Base-by-base conservation (phyloP, 1,284 basidiomycete genomes). In the Neolentinus lepideus region DNA sequence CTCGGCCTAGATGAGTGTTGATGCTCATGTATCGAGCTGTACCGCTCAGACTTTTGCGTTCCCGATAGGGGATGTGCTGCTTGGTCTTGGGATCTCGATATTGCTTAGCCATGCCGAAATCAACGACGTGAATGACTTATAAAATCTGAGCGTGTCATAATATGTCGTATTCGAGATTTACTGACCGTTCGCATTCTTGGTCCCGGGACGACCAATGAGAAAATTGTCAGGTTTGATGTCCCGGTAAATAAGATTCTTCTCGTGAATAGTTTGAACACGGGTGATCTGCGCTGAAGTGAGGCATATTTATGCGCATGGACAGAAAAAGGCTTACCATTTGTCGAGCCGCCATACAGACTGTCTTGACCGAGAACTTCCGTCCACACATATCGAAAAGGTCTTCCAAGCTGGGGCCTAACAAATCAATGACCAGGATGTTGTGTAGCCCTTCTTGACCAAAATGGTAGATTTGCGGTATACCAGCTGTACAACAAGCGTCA, bases 211-310 rank as follows among this genome's bases (percentile, higher is more conserved):
- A 31, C 94, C 94, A 66, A 97, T 91, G 62, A 98, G 78, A 70
- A 98, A 98, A 74, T 97, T 97, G 75, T 98, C 94, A 3, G 94
- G 94, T 71, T 98, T 98, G 78, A 98, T 98, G 69, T 98, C 94
- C 57, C 94, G 87, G 72, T 98, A 97, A 66, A 98, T 97, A 65
- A 98, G 83, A 72, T 94, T 95, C 80, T 94, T 94, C 70, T 96
- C 94, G 73, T 98, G 94, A 60, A 98, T 95, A 25, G 91, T 93
- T 73, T 97, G 93, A 27, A 96, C 92, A 59, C 94, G 85, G 50
- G 88, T 81, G 56, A 96, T 74, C 92, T 94, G 66, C 16, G 16
- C 11, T 21, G 22, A 10, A 29, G 6, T 50, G 24, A 50, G 27
- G 11, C 47, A 21, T 10, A 29, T 29, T 8, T 29, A 24, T 16